Evolutionary conservation across 2,329 filamentous ascomycete genomes (phyloP), one percentile per base, ranked within the genome.

Genomic region (Trichoderma sp.): DNA sequence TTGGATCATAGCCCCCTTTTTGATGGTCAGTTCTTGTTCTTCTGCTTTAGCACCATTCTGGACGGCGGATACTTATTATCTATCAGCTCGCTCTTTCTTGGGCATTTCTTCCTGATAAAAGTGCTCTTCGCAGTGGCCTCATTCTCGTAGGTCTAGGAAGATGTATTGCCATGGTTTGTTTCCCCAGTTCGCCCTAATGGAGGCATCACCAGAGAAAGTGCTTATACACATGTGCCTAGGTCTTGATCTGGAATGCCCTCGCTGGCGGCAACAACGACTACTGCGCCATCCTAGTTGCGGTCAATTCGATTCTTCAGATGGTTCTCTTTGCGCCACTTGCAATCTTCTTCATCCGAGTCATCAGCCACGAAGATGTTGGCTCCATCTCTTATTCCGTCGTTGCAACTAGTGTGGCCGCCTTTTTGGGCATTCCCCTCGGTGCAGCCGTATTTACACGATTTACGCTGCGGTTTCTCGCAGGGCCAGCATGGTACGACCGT

Each of bases 101-200:
- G 88, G 88, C 88, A 0, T 89, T 89, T 63, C 81, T 90, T 5
- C 88, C 87, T 0, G 88, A 90, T 72, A 81, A 87, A 70, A 77
- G 77, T 10, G 84, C 81, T 6, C 82, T 90, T 13, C 83, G 88
- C 1, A 85, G 88, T 51, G 93, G 92, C 0, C 81, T 96, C 2
- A 92, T 96, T 46, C 86, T 97, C 6, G 93, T 97, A 0, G 93
- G 94, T 0, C 82, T 97, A 1, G 94, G 91, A 5, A 83, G 94
- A 64, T 97, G 94, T 74, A 97, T 97, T 71, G 93, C 93, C 37
- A 97, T 97, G 93, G 92, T 91, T 77, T 69, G 37, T 39, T 2
- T 49, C 14, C 59, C 8, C 4, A 46, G 13, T 49, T 28, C 7
- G 2, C 11, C 13, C 7, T 55, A 5, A 10, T 21, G 1, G 3